phyloP scores from a whole-genome alignment of 2,329 filamentous ascomycete genomes.

The Exophiala sp. region DNA sequence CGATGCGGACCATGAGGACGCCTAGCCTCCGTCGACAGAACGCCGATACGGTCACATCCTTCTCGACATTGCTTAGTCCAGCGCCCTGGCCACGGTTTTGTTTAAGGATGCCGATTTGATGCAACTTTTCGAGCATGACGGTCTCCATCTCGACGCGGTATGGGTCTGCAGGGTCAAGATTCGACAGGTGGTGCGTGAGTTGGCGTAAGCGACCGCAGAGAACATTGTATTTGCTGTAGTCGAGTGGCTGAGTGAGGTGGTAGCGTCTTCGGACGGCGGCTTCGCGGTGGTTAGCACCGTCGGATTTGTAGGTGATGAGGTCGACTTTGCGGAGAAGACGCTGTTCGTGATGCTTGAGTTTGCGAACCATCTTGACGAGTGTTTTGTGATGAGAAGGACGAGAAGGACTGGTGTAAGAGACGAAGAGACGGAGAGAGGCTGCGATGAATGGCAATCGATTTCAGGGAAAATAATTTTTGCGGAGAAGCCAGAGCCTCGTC shows the following conservation, averaged over 20 bases:
- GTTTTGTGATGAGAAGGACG: not conserved
- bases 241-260: conserved; percentile 82
- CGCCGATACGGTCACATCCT: conserved; percentile 81
- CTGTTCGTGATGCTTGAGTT: conserved; percentile 95
- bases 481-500: too few species aligned
- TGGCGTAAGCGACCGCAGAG: conserved; percentile 80
- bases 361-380: conserved; percentile 70
- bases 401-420: not conserved
- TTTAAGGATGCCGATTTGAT: conserved; percentile 83
- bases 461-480: not conserved
- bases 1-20: conserved; percentile 83
- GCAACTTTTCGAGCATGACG: conserved; percentile 83
- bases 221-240: conserved; percentile 68
- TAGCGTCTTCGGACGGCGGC: conserved; percentile 77
- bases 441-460: not conserved
- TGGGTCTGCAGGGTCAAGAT: conserved; percentile 73
- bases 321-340: conserved; percentile 89
- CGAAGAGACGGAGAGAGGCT: not conserved
- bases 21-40: conserved; percentile 80
- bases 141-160: conserved; percentile 80
- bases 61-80: conserved; percentile 68
- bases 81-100: conserved; percentile 72
- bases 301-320: conserved; percentile 89
- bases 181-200: conserved; percentile 80
- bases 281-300: conserved; percentile 75